phyloP scores from a whole-genome alignment of 345 rosid genomes.

The Eucalyptus pauciflora region DNA sequence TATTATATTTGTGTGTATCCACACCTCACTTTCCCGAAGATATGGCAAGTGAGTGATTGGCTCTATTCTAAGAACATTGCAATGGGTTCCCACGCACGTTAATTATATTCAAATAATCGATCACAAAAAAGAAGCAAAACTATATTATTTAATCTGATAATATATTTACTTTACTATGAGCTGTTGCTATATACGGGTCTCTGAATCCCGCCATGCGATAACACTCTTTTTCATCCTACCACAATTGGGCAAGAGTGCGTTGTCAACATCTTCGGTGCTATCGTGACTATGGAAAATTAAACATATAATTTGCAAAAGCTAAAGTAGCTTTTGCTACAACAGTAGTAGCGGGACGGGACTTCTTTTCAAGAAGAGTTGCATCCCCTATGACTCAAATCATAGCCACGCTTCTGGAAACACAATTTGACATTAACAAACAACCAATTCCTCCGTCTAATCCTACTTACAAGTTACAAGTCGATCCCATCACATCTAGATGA shows the following conservation, averaged over 20 bases:
- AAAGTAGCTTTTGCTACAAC: not conserved
- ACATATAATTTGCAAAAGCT: too few relatives aligned
- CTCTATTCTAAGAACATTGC: not conserved
- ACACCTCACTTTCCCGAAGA: not conserved
- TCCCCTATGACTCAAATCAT: too few relatives aligned
- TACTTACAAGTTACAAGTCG: not conserved
- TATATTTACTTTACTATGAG: not conserved
- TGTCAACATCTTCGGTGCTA: not conserved
- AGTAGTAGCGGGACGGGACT: too few relatives aligned
- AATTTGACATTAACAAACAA: not conserved
- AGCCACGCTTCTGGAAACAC: not conserved
- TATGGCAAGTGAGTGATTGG: not conserved
- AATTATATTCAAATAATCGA: not conserved
- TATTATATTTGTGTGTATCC: not conserved
- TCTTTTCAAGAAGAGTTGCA: too few relatives aligned
- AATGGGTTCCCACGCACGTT: not conserved
- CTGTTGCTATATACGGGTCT: not conserved
- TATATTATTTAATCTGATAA: not conserved
- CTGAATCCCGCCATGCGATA: rapidly evolving
- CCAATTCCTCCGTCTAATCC: not conserved
- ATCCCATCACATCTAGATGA: not conserved
- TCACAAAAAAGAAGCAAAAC: not conserved
- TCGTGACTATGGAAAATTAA: not conserved
- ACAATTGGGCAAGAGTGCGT: not conserved
- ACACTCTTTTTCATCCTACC: not conserved